These are phyloP conservation scores for Cordyceps tenuipes DNA, from an alignment of 2,329 filamentous ascomycete species.

Conservation along the genomic window DNA sequence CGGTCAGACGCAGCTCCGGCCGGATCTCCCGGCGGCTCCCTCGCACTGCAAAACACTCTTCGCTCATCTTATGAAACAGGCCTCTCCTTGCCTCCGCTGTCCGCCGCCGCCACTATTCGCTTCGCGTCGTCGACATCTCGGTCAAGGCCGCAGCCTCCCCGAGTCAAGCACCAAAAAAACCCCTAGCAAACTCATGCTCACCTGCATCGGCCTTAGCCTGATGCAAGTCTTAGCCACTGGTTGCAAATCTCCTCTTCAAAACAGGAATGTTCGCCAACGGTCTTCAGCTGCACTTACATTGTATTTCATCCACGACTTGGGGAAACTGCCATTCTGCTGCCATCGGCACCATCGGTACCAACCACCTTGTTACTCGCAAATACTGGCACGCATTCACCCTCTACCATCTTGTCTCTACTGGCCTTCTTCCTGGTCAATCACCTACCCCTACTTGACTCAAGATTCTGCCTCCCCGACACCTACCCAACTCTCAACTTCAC, in stretches of 20 bases:
- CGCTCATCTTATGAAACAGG: not conserved
- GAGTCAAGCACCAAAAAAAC: conserved; percentile 1
- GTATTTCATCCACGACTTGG: not conserved
- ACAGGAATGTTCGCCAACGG: conserved; percentile 5
- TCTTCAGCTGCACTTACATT: conserved; percentile 9
- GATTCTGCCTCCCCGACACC: not conserved
- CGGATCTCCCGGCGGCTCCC: not conserved
- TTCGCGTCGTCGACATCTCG: not conserved
- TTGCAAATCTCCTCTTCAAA: not conserved
- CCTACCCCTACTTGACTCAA: not conserved
- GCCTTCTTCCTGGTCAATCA: not conserved
- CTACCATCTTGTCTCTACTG: not conserved
- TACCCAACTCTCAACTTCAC: not conserved
- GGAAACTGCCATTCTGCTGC: not conserved
- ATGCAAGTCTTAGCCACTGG: conserved; percentile 9
- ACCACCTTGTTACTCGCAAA: not conserved
- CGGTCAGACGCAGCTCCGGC: conserved; percentile 2
- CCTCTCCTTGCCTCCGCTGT: not conserved
- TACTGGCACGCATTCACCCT: conserved; percentile 7
- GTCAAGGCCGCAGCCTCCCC: not conserved
- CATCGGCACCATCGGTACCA: not conserved
- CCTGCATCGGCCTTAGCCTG: not conserved
- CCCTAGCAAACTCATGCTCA: conserved; percentile 1
- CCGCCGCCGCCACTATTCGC: not conserved
- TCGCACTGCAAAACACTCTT: not conserved